Percentiles rank a stretch among this genome's conserved stretches.
phyloP scores from a whole-genome alignment of 1,284 basidiomycete genomes.

The Kalmanozyma brasiliensis region DNA sequence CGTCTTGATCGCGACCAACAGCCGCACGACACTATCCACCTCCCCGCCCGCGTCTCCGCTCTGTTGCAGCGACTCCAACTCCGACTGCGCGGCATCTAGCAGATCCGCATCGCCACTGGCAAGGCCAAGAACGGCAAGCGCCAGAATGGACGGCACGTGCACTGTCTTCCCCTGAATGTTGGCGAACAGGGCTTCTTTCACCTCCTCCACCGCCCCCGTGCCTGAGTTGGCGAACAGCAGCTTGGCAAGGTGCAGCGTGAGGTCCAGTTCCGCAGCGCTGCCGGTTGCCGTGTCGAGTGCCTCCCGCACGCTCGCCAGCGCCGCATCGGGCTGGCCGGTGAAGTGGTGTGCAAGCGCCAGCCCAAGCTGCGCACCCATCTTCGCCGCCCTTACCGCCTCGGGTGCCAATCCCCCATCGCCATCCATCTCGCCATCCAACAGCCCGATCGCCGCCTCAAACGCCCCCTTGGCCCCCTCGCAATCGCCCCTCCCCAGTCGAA shows the following conservation, averaged over 20 bases:
- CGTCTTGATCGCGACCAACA: conserved; percentile 20
- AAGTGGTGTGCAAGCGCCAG: conserved; percentile 31
- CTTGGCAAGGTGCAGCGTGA: conserved; percentile 26
- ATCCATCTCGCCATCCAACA: conserved; percentile 73
- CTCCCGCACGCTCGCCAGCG: conserved; percentile 12
- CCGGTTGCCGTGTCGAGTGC: conserved; percentile 11
- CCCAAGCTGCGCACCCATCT: conserved; percentile 25
- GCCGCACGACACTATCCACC: conserved; percentile 16
- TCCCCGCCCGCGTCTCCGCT: background rate
- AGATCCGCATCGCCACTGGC: conserved; percentile 80
- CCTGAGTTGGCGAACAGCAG: conserved; percentile 15
- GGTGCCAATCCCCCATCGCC: conserved; percentile 10
- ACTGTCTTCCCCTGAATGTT: conserved; percentile 7
- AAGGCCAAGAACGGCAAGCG: conserved; percentile 86
- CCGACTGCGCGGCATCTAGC: conserved; percentile 85
- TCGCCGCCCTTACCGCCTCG: conserved; percentile 69
- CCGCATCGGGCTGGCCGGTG: conserved; percentile 10
- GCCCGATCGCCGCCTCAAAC: conserved; percentile 78
- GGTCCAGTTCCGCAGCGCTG: background rate
- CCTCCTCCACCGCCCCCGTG: conserved; percentile 13
- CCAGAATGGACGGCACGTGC: conserved; percentile 81
- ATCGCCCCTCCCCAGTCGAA: conserved; percentile 75
- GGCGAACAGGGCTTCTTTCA: conserved; percentile 19
- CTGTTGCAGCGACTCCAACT: conserved; percentile 71
- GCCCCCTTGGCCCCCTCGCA: conserved; percentile 76